Evolutionary conservation across 177 flowering plant genomes (phyloP).

Genomic region (Vitis hybrid): DNA sequence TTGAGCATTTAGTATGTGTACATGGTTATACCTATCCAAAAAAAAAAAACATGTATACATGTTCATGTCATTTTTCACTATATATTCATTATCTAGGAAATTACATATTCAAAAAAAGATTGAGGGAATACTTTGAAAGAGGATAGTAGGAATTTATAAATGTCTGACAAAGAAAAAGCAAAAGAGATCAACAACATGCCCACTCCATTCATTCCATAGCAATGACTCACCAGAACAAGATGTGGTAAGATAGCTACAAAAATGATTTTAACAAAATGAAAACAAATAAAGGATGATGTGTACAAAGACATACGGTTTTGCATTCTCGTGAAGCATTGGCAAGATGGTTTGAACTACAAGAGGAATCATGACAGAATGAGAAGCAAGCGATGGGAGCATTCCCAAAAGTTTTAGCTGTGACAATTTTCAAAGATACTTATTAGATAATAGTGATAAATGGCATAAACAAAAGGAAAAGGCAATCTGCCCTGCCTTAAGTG

Average conservation of each 20-base stretch:
- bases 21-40: too few relatives aligned
- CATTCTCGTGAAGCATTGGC: constrained; percentile 78
- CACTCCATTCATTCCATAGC: too few relatives aligned
- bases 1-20: too few relatives aligned
- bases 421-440: constrained; percentile 4
- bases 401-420: constrained; percentile 77
- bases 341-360: constrained; percentile 71
- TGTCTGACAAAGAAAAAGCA: neutral
- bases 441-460: neutral
- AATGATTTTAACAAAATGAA: neutral
- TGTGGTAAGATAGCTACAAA: too few relatives aligned
- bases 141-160: neutral
- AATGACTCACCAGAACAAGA: too few relatives aligned
- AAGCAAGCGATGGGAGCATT: constrained; percentile 81
- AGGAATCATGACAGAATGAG: constrained; percentile 76
- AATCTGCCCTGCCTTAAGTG: neutral
- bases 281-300: neutral
- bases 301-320: constrained; percentile 56
- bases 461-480: constrained; percentile 2
- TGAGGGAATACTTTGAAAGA: too few relatives aligned
- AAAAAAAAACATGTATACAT: too few relatives aligned
- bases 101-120: too few relatives aligned
- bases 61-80: too few relatives aligned
- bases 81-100: too few relatives aligned
- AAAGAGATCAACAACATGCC: neutral